Conservation (phyloP, 1,284 basidiomycete species). For the Marasmius fiardii region DNA sequence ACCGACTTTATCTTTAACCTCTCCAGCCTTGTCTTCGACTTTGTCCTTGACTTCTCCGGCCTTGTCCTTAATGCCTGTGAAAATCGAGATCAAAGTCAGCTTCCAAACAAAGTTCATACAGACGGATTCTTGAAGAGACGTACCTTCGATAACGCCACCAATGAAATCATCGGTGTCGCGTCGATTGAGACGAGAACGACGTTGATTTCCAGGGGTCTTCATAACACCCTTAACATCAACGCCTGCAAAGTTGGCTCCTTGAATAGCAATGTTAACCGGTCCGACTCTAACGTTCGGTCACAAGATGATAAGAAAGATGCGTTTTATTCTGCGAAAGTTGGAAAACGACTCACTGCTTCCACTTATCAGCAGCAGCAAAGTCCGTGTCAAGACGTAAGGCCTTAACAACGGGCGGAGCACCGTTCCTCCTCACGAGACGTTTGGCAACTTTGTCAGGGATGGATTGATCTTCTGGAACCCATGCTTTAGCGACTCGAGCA, state of each 20-base stretch:
- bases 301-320: background rate
- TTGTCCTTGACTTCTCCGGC: background rate
- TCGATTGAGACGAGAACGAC: background rate
- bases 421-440: conserved; percentile 23
- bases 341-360: conserved; percentile 21
- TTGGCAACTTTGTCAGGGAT: conserved; percentile 23
- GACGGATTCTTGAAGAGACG: background rate
- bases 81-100: background rate
- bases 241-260: conserved; percentile 24
- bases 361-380: conserved; percentile 33
- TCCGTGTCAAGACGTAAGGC: conserved; percentile 41
- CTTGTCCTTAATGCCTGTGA: background rate
- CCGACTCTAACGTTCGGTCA: conserved; percentile 23
- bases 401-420: conserved; percentile 32
- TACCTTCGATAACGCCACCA: conserved; percentile 4
- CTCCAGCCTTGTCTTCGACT: background rate
- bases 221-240: conserved; percentile 18
- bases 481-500: conserved; percentile 32
- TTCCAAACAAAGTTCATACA: background rate
- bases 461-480: conserved; percentile 29
- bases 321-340: background rate
- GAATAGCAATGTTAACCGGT: conserved; percentile 24
- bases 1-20: conserved; percentile 15
- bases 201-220: conserved; percentile 21
- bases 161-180: background rate